Evolutionary conservation across 1,139 yeast species (phyloP), one percentile per base, ranked within the genome.

Genomic region (Hyphopichia buzzinii): DNA sequence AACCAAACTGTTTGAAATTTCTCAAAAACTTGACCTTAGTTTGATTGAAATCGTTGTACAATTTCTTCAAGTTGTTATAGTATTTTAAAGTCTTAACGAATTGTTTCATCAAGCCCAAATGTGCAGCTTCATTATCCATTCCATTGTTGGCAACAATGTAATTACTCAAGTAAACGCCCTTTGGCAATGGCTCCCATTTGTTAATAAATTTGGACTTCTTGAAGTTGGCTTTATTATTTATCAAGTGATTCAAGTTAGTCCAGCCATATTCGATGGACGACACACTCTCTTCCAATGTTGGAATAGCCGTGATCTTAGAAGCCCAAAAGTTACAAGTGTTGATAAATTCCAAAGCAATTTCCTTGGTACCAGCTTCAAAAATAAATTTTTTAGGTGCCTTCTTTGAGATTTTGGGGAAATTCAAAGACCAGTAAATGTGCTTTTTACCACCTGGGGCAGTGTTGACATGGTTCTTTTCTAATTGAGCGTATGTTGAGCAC

Each of bases 281-380:
- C 10, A 86, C 77, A 40, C 86, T 64, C 47, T 71, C 76, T 47
- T 72, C 77, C 45, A 63, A 57, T 1, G 77, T 59, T n/a, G 96
- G 96, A 22, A 85, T 81, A 12, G 89, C 84, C 11, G 95, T 83
- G 26, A 84, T 77, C 46, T 92, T 74, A 3, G 94, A 84, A 2
- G 95, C 88, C 96, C 96, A 88, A 57, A 86, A 88, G 59, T 88
- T 88, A 60, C 95, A 82, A 2, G 92, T 76, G 47, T 83, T 77
- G 24, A 85, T 78, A 55, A 79, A 87, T 52, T 81, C 87, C 34
- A 71, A 65, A 1, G 96, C 94, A 43, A 79, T 75, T 46, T 81
- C 85, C 30, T 64, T 58, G 12, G 88, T 80, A 14, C 88, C 87
- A 0, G 95, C 75, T 50, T 69, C 76, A 48, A 76, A 74, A 23